phyloP scores from a whole-genome alignment of 2,329 filamentous ascomycete genomes.

The Myriangium duriaei region DNA sequence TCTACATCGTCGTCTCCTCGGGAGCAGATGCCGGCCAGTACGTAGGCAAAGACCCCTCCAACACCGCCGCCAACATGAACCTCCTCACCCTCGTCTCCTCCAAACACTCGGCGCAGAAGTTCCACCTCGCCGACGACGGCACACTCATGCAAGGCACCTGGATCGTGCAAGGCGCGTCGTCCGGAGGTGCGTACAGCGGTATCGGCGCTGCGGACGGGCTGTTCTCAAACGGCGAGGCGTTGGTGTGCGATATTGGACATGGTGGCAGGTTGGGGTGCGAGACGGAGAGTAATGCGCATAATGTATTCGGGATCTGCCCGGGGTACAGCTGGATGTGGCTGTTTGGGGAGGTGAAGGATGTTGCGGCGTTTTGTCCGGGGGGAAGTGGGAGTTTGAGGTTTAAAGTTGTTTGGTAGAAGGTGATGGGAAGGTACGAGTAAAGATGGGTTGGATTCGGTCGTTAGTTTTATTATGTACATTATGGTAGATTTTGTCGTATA shows the following conservation, averaged over 20 bases:
- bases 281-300: slow-evolving; percentile 5
- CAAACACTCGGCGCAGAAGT: not conserved
- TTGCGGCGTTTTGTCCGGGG: not conserved
- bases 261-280: slow-evolving; percentile 1
- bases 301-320: slow-evolving; percentile 5
- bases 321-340: slow-evolving; percentile 5
- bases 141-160: slow-evolving; percentile 3
- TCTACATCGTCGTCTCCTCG: slow-evolving; percentile 2
- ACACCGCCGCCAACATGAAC: not conserved
- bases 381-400: slow-evolving; percentile 4
- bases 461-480: not conserved
- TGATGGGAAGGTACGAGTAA: not conserved
- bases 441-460: not conserved
- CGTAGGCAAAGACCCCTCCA: slow-evolving; percentile 3
- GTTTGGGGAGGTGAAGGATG: slow-evolving; percentile 1
- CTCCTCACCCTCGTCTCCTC: slow-evolving; percentile 1
- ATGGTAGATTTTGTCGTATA: too few relatives aligned
- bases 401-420: not conserved
- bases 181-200: slow-evolving; percentile 1
- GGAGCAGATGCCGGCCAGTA: slow-evolving; percentile 2
- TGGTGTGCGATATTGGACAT: not conserved
- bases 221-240: slow-evolving; percentile 5
- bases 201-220: slow-evolving; percentile 2
- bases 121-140: slow-evolving; percentile 1
- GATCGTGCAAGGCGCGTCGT: slow-evolving; percentile 5